Evolutionary conservation across 495 filamentous ascomycete species (phyloP), one percentile per base, ranked within the genome.

Genomic region (Tuber aestivum): DNA sequence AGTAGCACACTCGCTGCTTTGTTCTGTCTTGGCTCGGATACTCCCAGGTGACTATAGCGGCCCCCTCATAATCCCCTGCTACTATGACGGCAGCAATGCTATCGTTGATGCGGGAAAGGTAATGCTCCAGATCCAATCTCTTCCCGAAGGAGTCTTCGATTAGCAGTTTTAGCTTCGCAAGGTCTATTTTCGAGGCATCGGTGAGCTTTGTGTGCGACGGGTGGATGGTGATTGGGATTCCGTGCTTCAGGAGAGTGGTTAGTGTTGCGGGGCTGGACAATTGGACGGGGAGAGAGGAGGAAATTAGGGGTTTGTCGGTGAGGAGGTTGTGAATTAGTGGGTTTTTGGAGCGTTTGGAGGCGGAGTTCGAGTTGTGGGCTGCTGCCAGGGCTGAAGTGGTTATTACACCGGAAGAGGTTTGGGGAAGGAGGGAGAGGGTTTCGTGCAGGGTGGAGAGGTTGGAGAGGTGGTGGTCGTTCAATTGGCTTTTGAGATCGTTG

Each of bases 281-380:
- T 91, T 88, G 70, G 6, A 89, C 84, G 0, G 95, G 95, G 1
- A 99, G 86, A 0, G 95, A 99, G 1, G 95, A 94, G 16, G 94
- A 97, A 76, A 93, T 90, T 35, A 93, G 86, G 2, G 95, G 95
- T 82, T 97, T 95, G 84, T 99, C 94, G 23, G 95, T 99, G 27
- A 99, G 88, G 12, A 98, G 91, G 79, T 96, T 98, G 84, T 98
- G 95, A 73, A 99, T 97, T 18, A 99, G 87, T 1, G 94, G 94
- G 81, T 99, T 98, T 78, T 77, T 92, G 90, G 82, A 91, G 90
- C 71, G 89, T 87, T 76, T 93, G 88, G 0, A 93, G 94, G 69
- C 89, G 88, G 2, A 94, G 42, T 89, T 81, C 41, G 84, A 79
- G 16, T 85, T 87, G 83, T 75, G 85, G 74, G 83, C 83, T 42